These are phyloP conservation scores for Candida succiphila DNA, from an alignment of 805 yeast species.

Conservation along the genomic window DNA sequence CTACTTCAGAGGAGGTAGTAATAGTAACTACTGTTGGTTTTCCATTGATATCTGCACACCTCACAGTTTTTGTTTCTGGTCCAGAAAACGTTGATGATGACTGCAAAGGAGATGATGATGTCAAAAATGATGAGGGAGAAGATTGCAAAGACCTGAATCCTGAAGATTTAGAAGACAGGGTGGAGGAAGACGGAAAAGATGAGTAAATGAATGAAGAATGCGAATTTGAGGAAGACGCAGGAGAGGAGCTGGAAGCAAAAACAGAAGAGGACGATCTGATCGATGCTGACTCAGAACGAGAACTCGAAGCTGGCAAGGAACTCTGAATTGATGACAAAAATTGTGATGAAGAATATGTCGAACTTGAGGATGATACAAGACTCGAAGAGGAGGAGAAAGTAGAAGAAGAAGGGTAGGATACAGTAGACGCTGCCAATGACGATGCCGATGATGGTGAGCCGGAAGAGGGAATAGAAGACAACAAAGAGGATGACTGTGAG, in stretches of 20 bases:
- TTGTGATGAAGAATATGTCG: background rate
- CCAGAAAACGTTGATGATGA: background rate
- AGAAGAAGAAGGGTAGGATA: conserved; percentile 1
- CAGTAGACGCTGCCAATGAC: conserved; percentile 1
- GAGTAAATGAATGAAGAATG: background rate
- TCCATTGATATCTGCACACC: too few species aligned
- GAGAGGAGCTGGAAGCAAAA: background rate
- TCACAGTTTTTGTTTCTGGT: too few species aligned
- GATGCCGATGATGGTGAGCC: conserved; percentile 1
- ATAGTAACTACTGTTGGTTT: too few species aligned
- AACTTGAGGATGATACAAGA: background rate
- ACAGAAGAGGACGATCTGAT: background rate
- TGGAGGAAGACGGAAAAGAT: background rate
- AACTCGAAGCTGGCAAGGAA: background rate
- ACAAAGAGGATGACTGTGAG: conserved; percentile 1
- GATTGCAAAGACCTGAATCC: background rate
- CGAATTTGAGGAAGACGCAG: background rate
- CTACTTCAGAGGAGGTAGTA: too few species aligned
- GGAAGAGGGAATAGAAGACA: background rate
- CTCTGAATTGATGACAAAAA: background rate
- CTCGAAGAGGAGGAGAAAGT: background rate
- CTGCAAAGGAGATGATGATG: background rate
- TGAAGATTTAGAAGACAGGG: background rate
- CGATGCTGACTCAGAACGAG: background rate
- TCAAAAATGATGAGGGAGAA: background rate